A percentile compares a stretch with the other conserved stretches of the same genome.
Evolutionary conservation across 1,139 yeast genomes (phyloP).

Genomic region (Zygoascus sp.): DNA sequence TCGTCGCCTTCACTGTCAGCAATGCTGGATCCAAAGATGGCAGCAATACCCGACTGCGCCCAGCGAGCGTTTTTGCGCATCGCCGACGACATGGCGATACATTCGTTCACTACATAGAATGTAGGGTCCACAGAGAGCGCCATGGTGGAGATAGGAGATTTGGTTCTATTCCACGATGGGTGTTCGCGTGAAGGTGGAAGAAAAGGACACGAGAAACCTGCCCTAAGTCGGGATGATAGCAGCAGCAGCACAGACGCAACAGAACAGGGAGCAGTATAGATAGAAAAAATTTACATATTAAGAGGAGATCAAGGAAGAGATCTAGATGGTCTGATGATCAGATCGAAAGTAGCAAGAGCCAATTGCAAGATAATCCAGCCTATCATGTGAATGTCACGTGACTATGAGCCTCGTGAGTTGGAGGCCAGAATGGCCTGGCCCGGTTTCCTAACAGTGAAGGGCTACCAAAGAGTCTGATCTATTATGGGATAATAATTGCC

Average conservation of each 20-base stretch:
- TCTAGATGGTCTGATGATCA: no score
- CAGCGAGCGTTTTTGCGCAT: conserved; percentile 85
- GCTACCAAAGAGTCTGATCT: no score
- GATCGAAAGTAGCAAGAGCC: no score
- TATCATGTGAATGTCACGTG: no score
- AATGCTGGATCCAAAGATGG: conserved; percentile 49
- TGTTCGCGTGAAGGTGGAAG: conserved; percentile 6
- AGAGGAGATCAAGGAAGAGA: no score
- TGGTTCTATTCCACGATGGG: not conserved
- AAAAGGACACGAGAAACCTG: conserved; percentile 4
- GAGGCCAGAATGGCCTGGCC: no score
- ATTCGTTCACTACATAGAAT: conserved; percentile 82
- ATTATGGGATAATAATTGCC: no score
- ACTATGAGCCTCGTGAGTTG: no score
- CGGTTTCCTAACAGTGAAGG: no score
- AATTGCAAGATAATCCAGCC: no score
- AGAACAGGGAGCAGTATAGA: no score
- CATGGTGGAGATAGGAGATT: conserved; percentile 11
- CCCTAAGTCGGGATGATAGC: not conserved
- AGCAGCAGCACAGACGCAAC: not conserved
- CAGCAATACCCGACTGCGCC: conserved; percentile 84
- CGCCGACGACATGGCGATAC: conserved; percentile 79
- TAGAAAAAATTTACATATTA: no score
- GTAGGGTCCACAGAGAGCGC: conserved; percentile 62
- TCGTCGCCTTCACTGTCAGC: conserved; percentile 40